phyloP scores from a whole-genome alignment of 73 alveolate genomes.

The Effrenium voratum region DNA sequence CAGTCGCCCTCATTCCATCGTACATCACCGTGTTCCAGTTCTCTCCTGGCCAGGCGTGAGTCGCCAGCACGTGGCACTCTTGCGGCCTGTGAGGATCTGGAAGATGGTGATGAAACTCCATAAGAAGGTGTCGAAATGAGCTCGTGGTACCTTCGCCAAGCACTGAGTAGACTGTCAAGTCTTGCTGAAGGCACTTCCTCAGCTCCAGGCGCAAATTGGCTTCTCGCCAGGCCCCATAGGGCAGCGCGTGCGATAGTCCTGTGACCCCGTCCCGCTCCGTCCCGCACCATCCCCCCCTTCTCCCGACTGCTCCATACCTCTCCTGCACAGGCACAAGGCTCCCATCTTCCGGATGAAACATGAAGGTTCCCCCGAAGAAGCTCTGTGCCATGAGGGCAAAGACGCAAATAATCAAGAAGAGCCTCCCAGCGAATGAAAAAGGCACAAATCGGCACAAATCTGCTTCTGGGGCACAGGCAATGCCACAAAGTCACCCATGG shows the following conservation, averaged over 20 bases:
- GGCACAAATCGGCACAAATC: neutral
- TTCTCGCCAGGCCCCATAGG: constrained; percentile 83
- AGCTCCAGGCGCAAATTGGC: constrained; percentile 27
- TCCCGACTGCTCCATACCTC: neutral
- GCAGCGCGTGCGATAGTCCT: constrained; percentile 53
- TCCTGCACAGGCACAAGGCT: constrained; percentile 47
- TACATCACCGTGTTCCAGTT: constrained; percentile 95
- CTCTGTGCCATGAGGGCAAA: constrained; percentile 83
- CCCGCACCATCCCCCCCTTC: neutral
- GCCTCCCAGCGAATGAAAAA: neutral
- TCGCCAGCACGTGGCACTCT: neutral
- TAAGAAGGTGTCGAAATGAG: constrained; percentile 95
- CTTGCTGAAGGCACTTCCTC: neutral
- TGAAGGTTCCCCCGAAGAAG: constrained; percentile 89
- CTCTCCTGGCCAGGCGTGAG: constrained; percentile 65
- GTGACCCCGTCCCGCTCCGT: neutral
- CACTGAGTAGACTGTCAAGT: neutral
- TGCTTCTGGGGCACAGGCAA: constrained; percentile 8
- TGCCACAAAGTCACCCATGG: constrained; percentile 79
- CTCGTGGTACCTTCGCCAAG: constrained; percentile 93
- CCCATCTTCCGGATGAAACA: constrained; percentile 74
- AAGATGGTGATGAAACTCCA: constrained; percentile 95
- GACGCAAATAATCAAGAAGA: constrained; percentile 71
- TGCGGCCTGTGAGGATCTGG: constrained; percentile 94
- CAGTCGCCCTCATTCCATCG: constrained; percentile 73